Percentiles rank a stretch among this genome's conserved stretches.
Evolutionary conservation across 441 rosid species (phyloP).

Genomic region (Pelargonium hybrid): DNA sequence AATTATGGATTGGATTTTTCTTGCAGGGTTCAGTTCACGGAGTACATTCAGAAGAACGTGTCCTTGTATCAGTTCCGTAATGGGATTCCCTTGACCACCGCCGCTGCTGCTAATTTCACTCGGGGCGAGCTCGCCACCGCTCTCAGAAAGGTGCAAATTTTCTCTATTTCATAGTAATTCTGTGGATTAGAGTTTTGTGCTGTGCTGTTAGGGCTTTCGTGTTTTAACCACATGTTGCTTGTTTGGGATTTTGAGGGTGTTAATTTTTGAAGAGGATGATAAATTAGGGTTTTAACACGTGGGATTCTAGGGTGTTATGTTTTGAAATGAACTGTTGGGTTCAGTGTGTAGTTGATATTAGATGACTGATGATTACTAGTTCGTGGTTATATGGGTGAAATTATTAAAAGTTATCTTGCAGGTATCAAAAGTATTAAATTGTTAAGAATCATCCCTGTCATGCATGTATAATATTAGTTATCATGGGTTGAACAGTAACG

Average conservation of each 20-base stretch:
- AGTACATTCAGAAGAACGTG: conserved; percentile 90
- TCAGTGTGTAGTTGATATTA: too few species aligned
- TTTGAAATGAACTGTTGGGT: too few species aligned
- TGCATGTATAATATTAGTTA: not conserved
- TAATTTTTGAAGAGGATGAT: not conserved
- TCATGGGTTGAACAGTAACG: not conserved
- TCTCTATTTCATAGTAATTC: not conserved
- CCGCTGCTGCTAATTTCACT: conserved; percentile 80
- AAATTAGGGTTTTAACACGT: not conserved
- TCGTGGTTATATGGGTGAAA: not conserved
- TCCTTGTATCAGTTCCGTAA: conserved; percentile 77
- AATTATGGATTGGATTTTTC: not conserved
- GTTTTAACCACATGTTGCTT: not conserved
- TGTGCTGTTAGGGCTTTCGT: not conserved
- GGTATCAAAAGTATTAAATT: not conserved
- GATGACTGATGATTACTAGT: not conserved
- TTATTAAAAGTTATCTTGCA: not conserved
- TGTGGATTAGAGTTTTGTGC: conserved; percentile 14
- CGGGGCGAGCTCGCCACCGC: conserved; percentile 95
- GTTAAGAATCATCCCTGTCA: not conserved
- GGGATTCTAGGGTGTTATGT: too few species aligned
- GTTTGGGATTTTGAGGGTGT: not conserved
- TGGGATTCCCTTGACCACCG: conserved; percentile 80
- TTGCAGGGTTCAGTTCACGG: conserved; percentile 70
- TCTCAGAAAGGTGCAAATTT: conserved; percentile 55